Evolutionary conservation across 768 basidiomycete species (phyloP).

Genomic region (Hygrocybe punicea): DNA sequence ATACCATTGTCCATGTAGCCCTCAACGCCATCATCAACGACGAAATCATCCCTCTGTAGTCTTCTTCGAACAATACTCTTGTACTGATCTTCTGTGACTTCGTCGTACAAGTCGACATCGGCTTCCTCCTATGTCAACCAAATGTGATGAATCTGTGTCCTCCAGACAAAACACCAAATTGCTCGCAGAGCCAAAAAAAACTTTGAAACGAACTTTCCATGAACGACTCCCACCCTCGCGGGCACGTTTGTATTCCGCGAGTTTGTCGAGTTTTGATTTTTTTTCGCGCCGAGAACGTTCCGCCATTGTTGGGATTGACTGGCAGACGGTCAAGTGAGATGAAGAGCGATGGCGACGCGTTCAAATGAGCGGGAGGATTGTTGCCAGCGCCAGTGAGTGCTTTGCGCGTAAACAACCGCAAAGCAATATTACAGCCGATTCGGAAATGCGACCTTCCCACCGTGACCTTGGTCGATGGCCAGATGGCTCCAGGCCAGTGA

Average conservation of each 20-base stretch:
- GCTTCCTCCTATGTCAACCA: slow-evolving; percentile 39
- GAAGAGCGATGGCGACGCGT: no score
- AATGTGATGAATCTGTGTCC: slow-evolving; percentile 5
- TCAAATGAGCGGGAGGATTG: no score
- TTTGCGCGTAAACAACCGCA: no score
- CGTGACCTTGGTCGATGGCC: no score
- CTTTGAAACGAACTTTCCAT: slow-evolving; percentile 49
- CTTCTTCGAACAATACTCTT: slow-evolving; percentile 77
- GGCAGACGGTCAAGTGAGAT: no score
- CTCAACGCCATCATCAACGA: slow-evolving; percentile 86
- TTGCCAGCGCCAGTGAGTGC: no score
- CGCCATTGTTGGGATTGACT: slow-evolving; percentile 35
- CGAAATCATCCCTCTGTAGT: slow-evolving; percentile 87
- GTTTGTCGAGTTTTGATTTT: slow-evolving; percentile 42
- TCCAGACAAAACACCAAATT: slow-evolving; percentile 10
- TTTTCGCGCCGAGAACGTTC: slow-evolving; percentile 43
- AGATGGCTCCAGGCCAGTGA: no score
- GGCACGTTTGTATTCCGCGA: slow-evolving; percentile 59
- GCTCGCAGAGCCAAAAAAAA: no score
- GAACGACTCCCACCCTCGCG: slow-evolving; percentile 57
- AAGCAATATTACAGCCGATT: no score
- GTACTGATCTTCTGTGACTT: slow-evolving; percentile 88
- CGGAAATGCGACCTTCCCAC: no score
- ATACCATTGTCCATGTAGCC: slow-evolving; percentile 96
- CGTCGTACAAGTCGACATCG: slow-evolving; percentile 77